Base-by-base conservation (phyloP, 2,329 filamentous ascomycete species). In the Fusarium newnesense region DNA sequence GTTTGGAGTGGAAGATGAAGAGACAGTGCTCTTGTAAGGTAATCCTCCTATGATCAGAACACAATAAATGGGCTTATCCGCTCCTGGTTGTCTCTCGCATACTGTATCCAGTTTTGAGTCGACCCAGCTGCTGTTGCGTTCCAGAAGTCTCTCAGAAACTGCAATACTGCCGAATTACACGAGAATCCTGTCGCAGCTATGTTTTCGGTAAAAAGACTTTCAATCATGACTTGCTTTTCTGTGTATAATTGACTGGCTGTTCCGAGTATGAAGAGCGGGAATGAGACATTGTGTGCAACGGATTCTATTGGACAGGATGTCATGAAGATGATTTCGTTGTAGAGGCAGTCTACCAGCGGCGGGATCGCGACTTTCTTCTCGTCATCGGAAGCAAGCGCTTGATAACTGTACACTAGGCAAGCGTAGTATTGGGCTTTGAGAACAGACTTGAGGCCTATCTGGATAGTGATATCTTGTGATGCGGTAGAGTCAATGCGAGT, bases 1-100 rank as follows among this genome's bases (percentile, higher is more conserved):
- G 26, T 72, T 72, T 28, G 63, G 63, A 18, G 68, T 72, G 0
- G 63, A 71, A 5, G 69, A 72, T 8, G 68, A 71, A 6, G 69
- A 72, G 24, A 68, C 64, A 9, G 67, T 72, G 21, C 28, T 53
- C 13, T 66, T 71, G 68, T 71, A 15, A 37, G 9, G 8, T 0
- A 2, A 9, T 24, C 11, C 3, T 21, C n/a, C 7, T 4, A 18
- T 36, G 13, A n/a, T 43, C 8, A 60, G 11, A 60, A 50, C 4
- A 64, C 30, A 19, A 63, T 63, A 13, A 63, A 63, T 11, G 52
- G 60, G 1, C 52, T 46, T 18, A 47, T 63, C 7, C 30, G 21
- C 13, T 63, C 21, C 21, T 63, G 42, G 8, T 63, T 63, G 10
- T 47, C 42, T 40, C 52, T 43, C 5, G 60, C 60, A 26, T 63